These are phyloP conservation scores for Pelagophyceae sp. DNA, from an alignment of 352 stramenopile species.

Conservation along the genomic window DNA sequence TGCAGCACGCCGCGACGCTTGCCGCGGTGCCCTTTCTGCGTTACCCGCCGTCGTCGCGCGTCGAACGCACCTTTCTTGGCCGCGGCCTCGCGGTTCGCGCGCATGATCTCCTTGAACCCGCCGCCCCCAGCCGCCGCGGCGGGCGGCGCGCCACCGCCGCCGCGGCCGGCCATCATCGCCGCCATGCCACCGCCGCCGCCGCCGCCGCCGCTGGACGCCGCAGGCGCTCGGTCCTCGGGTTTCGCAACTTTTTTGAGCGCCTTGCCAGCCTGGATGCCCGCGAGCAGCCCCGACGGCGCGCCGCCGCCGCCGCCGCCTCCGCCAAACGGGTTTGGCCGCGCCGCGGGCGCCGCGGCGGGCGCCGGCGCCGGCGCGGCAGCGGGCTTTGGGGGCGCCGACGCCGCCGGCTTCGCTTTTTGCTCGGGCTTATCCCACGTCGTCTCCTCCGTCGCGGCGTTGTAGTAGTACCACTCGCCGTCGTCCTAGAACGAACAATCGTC, in stretches of 20 bases:
- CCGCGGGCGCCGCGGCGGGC: conserved; percentile 26
- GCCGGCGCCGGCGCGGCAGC: conserved; percentile 26
- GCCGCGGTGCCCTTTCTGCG: too few species aligned
- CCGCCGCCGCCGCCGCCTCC: not conserved
- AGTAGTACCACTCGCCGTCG: conserved; percentile 69
- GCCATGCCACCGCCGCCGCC: not conserved
- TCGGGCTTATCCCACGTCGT: conserved; percentile 66
- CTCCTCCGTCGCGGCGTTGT: conserved; percentile 70
- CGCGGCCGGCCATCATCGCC: conserved; percentile 21
- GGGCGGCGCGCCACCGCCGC: conserved; percentile 37
- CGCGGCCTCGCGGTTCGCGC: conserved; percentile 68
- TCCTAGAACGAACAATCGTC: too few species aligned
- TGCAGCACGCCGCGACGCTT: conserved; percentile 23
- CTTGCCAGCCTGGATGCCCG: conserved; percentile 59
- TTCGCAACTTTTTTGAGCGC: conserved; percentile 64
- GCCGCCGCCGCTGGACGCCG: conserved; percentile 9
- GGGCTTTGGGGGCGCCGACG: conserved; percentile 16
- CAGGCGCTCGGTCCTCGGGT: conserved; percentile 2
- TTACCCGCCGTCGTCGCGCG: too few species aligned
- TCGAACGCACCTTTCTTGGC: conserved; percentile 48
- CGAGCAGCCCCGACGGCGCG: conserved; percentile 39
- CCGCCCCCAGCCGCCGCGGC: conserved; percentile 46
- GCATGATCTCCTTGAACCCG: conserved; percentile 76
- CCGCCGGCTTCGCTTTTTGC: conserved; percentile 29
- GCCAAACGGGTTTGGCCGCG: not conserved